Conservation (phyloP, 306 rosid species). For the Castanea crenata region DNA sequence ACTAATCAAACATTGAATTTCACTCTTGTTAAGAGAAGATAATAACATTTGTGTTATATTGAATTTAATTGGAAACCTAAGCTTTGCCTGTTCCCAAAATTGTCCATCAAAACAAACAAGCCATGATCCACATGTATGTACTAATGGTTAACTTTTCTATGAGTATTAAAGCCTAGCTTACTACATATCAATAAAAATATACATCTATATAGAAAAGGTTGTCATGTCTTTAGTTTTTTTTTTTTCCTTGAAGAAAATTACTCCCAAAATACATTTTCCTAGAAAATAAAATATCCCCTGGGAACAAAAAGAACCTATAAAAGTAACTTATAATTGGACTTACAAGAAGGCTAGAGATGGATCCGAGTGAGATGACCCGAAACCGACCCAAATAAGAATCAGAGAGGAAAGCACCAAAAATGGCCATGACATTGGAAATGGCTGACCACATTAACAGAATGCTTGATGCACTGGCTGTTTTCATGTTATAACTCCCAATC, state of each 20-base stretch:
- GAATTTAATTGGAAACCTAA: too few relatives aligned
- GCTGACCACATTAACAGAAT: constrained; percentile 45
- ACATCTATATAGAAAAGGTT: too few relatives aligned
- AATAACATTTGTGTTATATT: too few relatives aligned
- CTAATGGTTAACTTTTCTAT: too few relatives aligned
- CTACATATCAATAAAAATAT: too few relatives aligned
- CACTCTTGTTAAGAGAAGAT: too few relatives aligned
- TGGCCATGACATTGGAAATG: constrained; percentile 35
- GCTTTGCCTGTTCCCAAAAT: too few relatives aligned
- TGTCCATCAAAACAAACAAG: too few relatives aligned
- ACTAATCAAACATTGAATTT: too few relatives aligned
- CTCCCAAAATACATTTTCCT: neutral
- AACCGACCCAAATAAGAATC: constrained; percentile 55
- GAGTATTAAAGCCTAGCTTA: too few relatives aligned
- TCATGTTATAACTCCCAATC: constrained; percentile 27
- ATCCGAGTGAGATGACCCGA: constrained; percentile 37
- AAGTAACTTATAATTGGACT: neutral
- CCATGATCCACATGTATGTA: too few relatives aligned
- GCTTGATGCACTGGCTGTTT: constrained; percentile 28
- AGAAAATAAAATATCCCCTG: neutral
- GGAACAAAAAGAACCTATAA: neutral
- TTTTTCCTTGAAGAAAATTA: neutral
- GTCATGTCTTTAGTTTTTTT: neutral
- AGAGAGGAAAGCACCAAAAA: constrained; percentile 51
- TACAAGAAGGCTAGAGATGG: constrained; percentile 47